These are phyloP conservation scores for Neofusicoccum parvum DNA, from an alignment of 2,329 filamentous ascomycete species.

Conservation along the genomic window DNA sequence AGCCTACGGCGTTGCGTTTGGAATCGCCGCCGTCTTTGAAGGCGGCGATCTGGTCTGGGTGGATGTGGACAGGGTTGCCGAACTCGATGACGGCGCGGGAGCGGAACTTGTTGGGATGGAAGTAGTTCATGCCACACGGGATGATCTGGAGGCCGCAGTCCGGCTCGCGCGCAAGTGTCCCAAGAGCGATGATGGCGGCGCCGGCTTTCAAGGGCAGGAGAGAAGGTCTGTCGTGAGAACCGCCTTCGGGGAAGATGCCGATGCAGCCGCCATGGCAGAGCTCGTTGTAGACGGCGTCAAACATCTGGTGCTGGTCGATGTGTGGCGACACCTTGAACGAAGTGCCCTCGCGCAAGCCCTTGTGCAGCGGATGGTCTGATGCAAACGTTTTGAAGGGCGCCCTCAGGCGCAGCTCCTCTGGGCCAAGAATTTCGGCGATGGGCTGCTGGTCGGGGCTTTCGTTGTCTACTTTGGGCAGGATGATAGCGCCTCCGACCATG, in stretches of 20 bases:
- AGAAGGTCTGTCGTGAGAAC: slow-evolving; percentile 21
- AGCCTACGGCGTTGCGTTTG: slow-evolving; percentile 14
- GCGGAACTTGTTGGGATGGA: slow-evolving; percentile 22
- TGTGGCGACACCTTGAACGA: slow-evolving; percentile 21
- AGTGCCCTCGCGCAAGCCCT: slow-evolving; percentile 11
- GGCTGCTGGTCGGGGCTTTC: slow-evolving; percentile 19
- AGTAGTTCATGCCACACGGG: slow-evolving; percentile 22
- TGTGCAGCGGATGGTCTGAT: slow-evolving; percentile 3
- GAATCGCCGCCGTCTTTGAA: slow-evolving; percentile 10
- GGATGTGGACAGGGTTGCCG: slow-evolving; percentile 16
- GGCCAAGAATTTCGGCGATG: slow-evolving; percentile 19
- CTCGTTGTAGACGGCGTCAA: slow-evolving; percentile 20
- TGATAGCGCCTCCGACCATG: slow-evolving; percentile 12
- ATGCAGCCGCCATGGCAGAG: slow-evolving; percentile 20
- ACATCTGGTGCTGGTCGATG: slow-evolving; percentile 22
- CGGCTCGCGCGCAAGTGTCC: slow-evolving; percentile 9
- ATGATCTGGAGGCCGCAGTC: slow-evolving; percentile 14
- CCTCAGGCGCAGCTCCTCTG: slow-evolving; percentile 11
- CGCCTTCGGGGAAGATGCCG: slow-evolving; percentile 24
- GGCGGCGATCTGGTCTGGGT: slow-evolving; percentile 5
- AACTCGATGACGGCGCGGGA: slow-evolving; percentile 22
- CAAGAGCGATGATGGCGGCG: slow-evolving; percentile 21
- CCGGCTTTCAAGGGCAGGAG: slow-evolving; percentile 22
- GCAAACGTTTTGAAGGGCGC: slow-evolving; percentile 10
- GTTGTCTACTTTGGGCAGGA: slow-evolving; percentile 10